These are phyloP conservation scores for Nidula microcarpa DNA, from an alignment of 768 basidiomycete genomes.

Conservation along the genomic window DNA sequence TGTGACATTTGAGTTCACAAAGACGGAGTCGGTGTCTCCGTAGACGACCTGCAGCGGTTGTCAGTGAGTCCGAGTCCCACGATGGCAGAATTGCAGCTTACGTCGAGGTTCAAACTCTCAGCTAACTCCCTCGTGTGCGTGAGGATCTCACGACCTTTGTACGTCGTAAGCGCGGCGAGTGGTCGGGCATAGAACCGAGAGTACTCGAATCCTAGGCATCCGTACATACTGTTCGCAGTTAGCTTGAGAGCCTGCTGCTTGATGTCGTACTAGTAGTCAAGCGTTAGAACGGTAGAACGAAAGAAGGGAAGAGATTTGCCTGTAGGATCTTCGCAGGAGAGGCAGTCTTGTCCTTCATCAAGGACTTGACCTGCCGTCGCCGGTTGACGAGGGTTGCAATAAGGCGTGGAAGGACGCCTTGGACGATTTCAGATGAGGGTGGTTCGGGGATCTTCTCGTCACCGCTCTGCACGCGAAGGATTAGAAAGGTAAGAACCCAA, in stretches of 20 bases:
- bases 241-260: conserved; percentile 96
- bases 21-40: conserved; percentile 98
- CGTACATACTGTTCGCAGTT: conserved; percentile 99
- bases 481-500: not conserved
- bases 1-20: conserved; percentile 93
- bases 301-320: conserved; percentile 37
- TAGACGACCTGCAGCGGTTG: conserved; percentile 79
- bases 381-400: conserved; percentile 95
- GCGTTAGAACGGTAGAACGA: not conserved
- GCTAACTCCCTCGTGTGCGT: conserved; percentile 92
- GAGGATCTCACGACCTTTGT: conserved; percentile 96
- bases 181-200: conserved; percentile 96
- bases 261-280: conserved; percentile 76
- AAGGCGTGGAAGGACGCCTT: conserved; percentile 93
- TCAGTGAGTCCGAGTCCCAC: not conserved
- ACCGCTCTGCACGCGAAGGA: conserved; percentile 26
- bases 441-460: conserved; percentile 92
- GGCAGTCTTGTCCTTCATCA: conserved; percentile 87
- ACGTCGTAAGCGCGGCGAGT: conserved; percentile 95
- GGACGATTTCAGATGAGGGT: conserved; percentile 62
- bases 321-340: conserved; percentile 77
- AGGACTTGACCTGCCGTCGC: conserved; percentile 82
- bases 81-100: conserved; percentile 32
- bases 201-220: conserved; percentile 96
- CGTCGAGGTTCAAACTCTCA: conserved; percentile 85